Conservation (phyloP, 2,329 filamentous ascomycete species). For the Parasarocladium wereldwijsianum region DNA sequence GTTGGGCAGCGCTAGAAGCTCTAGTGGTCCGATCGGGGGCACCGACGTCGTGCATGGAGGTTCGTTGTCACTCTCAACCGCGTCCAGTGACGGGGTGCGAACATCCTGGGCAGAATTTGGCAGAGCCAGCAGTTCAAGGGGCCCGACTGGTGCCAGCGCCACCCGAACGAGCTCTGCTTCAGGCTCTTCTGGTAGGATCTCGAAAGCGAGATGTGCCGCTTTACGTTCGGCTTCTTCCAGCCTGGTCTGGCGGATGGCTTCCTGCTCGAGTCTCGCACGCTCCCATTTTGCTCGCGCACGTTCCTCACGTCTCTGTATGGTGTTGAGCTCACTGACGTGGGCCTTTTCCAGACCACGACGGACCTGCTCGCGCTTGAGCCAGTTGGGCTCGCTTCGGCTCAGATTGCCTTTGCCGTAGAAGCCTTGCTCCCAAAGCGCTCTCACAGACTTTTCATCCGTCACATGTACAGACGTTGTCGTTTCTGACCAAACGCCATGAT, state of each 20-base stretch:
- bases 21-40: constrained; percentile 28
- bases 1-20: constrained; percentile 40
- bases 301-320: constrained; percentile 61
- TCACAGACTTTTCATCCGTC: constrained; percentile 58
- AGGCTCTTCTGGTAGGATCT: neutral
- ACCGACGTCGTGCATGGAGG: no score
- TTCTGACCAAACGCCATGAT: constrained; percentile 66
- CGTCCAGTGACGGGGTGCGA: neutral
- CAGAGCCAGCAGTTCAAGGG: constrained; percentile 23
- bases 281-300: constrained; percentile 80
- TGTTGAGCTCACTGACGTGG: constrained; percentile 71
- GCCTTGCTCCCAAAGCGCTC: constrained; percentile 85
- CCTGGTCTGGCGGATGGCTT: constrained; percentile 61
- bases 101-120: constrained; percentile 7
- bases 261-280: constrained; percentile 72
- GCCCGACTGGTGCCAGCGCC: constrained; percentile 23
- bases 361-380: constrained; percentile 72
- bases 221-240: constrained; percentile 24
- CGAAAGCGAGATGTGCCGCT: constrained; percentile 1
- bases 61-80: no score
- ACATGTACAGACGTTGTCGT: constrained; percentile 75
- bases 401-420: constrained; percentile 93
- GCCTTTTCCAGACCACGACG: constrained; percentile 47
- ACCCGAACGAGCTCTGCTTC: neutral
- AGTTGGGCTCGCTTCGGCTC: constrained; percentile 88